These are phyloP conservation scores for Chionographis japonica DNA, from an alignment of 106 monocot species.

Conservation along the genomic window DNA sequence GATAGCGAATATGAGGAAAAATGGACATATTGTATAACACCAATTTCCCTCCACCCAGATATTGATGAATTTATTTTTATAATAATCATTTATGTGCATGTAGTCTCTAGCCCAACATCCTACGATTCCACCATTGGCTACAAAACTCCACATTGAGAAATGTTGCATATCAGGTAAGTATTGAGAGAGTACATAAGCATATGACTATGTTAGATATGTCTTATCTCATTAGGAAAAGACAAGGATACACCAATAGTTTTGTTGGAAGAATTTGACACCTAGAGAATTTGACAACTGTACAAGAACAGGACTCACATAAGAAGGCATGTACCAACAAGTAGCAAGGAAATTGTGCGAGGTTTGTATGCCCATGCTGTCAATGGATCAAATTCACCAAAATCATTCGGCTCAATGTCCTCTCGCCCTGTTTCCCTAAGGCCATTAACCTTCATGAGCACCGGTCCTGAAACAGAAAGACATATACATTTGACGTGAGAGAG, in stretches of 20 bases:
- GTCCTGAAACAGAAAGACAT: background rate
- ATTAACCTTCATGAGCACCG: slow-evolving; percentile 26
- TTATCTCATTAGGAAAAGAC: background rate
- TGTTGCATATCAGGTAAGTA: too few relatives aligned
- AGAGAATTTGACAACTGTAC: background rate
- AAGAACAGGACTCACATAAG: slow-evolving; percentile 44
- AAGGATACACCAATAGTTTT: background rate
- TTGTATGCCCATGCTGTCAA: slow-evolving; percentile 91
- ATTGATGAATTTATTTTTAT: too few relatives aligned
- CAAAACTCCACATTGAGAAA: too few relatives aligned
- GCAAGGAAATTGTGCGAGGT: slow-evolving; percentile 61
- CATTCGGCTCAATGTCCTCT: slow-evolving; percentile 12
- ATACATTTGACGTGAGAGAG: background rate
- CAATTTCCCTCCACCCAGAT: too few relatives aligned
- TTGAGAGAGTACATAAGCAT: too few relatives aligned
- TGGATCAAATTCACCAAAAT: slow-evolving; percentile 66
- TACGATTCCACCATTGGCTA: too few relatives aligned
- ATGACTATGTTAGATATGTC: too few relatives aligned
- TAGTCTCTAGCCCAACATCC: too few relatives aligned
- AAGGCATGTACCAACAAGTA: slow-evolving; percentile 62
- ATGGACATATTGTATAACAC: too few relatives aligned
- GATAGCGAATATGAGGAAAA: too few relatives aligned
- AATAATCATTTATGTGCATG: too few relatives aligned
- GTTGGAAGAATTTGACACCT: background rate
- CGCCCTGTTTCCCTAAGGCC: slow-evolving; percentile 16